These are phyloP conservation scores for Corynespora cassiicola DNA, from an alignment of 2,329 filamentous ascomycete species.

Conservation along the genomic window DNA sequence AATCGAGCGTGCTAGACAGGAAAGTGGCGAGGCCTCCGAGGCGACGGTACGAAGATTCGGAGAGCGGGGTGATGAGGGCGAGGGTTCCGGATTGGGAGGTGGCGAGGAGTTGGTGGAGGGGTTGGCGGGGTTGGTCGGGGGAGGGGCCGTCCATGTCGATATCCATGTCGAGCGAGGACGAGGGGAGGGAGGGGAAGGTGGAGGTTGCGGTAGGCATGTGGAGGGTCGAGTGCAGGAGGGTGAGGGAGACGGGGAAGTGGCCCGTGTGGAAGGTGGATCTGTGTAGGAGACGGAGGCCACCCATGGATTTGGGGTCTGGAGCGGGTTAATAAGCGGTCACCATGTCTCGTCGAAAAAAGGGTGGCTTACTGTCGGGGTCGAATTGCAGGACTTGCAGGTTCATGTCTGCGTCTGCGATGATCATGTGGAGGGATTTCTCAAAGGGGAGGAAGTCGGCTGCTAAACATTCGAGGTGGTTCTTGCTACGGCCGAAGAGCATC, in stretches of 20 bases:
- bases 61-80: slow-evolving; percentile 76
- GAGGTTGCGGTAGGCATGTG: slow-evolving; percentile 50
- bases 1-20: slow-evolving; percentile 76
- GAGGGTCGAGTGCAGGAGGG: slow-evolving; percentile 74
- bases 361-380: slow-evolving; percentile 83
- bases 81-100: slow-evolving; percentile 71
- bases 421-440: slow-evolving; percentile 79
- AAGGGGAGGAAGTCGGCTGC: slow-evolving; percentile 89
- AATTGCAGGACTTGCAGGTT: slow-evolving; percentile 91
- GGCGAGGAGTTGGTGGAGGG: slow-evolving; percentile 39
- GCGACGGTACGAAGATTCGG: slow-evolving; percentile 82
- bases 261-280: slow-evolving; percentile 87
- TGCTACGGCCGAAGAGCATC: slow-evolving; percentile 88
- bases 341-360: neutral
- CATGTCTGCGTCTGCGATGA: slow-evolving; percentile 83
- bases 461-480: slow-evolving; percentile 77
- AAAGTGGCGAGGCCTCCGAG: slow-evolving; percentile 83
- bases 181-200: slow-evolving; percentile 29
- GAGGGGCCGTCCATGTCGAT: slow-evolving; percentile 34
- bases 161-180: slow-evolving; percentile 26
- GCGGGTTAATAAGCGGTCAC: slow-evolving; percentile 2
- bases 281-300: slow-evolving; percentile 85
- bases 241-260: slow-evolving; percentile 76
- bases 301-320: slow-evolving; percentile 88
- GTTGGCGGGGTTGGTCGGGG: neutral